Base-by-base conservation (phyloP, 192 early-diverging fungal species). In the Linnemannia schmuckeri region DNA sequence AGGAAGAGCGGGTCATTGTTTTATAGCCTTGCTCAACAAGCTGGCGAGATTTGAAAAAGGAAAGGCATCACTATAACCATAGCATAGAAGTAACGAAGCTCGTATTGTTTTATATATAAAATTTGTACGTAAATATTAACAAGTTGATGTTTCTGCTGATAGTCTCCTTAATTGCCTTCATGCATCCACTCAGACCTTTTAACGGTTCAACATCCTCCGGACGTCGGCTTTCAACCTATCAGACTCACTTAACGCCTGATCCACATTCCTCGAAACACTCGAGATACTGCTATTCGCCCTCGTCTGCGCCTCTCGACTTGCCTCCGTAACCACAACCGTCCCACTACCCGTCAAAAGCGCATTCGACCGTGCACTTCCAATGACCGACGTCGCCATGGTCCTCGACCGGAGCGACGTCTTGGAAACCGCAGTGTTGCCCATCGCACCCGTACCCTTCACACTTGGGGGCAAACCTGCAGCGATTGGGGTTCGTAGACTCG, bases 231-330 rank as follows among this genome's bases (percentile, higher is more conserved):
- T 86, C 79, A 86, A 42, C 46, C 57, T 69, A 54, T 86, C 84
- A 4, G 84, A 80, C 49, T 86, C 84, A 37, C 84, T 86, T 24
- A 86, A 61, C 12, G 84, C 84, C 63, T 86, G 84, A 57, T 86
- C 84, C 52, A 86, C 84, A 42, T 78, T 81, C 18, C 73, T 63
- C 30, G 78, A 22, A 5, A 80, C 70, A 3, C 70, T 77, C 41
- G 84, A 86, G 37, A 86, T 81, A 55, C 84, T 86, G 6, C 70
- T 18, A 15, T 74, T 81, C 4, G 79, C 84, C 37, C 84, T 70
- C 20, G 79, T 74, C 63, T 86, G 84, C 12, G 84, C 84, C n/a
- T 87, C 84, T 12, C 71, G 47, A 44, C 79, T 81, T 17, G 70
- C 84, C 12, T 30, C 75, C 13, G 79, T 78, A 30, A 87, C 79